Conservation (phyloP, 306 rosid species). For the Cicer yamashitae region DNA sequence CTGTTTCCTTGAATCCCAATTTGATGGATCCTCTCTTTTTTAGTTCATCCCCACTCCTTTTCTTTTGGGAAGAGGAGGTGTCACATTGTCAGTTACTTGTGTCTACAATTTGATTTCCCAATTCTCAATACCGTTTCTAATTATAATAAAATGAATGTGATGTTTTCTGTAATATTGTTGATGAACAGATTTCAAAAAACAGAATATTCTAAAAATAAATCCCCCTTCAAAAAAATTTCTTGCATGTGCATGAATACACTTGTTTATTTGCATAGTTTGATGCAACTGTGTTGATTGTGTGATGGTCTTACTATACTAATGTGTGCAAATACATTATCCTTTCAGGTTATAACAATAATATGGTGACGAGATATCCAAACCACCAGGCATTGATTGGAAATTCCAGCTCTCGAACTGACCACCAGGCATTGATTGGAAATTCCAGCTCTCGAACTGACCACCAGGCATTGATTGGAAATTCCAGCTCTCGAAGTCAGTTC, state of each 20-base stretch:
- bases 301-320: slow-evolving; percentile 14
- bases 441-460: slow-evolving; percentile 47
- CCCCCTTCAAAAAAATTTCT: background rate
- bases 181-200: background rate
- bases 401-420: slow-evolving; percentile 48
- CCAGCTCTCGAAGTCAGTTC: slow-evolving; percentile 66
- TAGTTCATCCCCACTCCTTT: background rate
- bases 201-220: slow-evolving; percentile 5
- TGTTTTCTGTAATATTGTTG: slow-evolving; percentile 11
- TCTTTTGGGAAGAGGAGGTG: background rate
- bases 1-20: slow-evolving; percentile 33
- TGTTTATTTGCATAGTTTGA: slow-evolving; percentile 17
- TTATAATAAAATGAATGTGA: background rate
- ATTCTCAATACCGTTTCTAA: slow-evolving; percentile 6
- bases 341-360: slow-evolving; percentile 67
- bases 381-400: slow-evolving; percentile 62
- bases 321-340: slow-evolving; percentile 22
- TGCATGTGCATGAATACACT: slow-evolving; percentile 2
- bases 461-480: slow-evolving; percentile 60
- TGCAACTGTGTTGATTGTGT: slow-evolving; percentile 23
- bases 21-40: slow-evolving; percentile 11
- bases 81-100: slow-evolving; percentile 29
- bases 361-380: slow-evolving; percentile 61
- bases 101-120: slow-evolving; percentile 30
- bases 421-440: slow-evolving; percentile 60